phyloP scores from a whole-genome alignment of 1,284 basidiomycete genomes.

The Ceratobasidium papillatum region DNA sequence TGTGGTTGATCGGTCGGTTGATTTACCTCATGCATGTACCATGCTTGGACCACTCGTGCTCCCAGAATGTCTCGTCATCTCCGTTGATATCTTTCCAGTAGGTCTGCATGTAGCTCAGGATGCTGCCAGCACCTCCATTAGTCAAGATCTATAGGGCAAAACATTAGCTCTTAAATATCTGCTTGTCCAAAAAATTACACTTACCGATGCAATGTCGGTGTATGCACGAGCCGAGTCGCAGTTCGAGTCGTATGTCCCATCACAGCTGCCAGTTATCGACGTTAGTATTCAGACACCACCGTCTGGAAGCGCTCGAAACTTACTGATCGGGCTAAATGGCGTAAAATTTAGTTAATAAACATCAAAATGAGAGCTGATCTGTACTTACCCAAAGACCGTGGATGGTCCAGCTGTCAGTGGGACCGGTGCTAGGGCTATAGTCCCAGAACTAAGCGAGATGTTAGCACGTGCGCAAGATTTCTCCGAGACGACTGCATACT shows the following conservation, averaged over 20 bases:
- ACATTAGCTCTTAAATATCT: not conserved
- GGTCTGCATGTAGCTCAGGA: slow-evolving; percentile 72
- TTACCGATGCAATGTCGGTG: slow-evolving; percentile 63
- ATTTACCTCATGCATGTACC: slow-evolving; percentile 76
- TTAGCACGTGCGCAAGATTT: not conserved
- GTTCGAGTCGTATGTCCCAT: slow-evolving; percentile 66
- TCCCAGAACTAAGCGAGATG: slow-evolving; percentile 46
- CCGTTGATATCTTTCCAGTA: slow-evolving; percentile 74
- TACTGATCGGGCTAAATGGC: slow-evolving; percentile 37
- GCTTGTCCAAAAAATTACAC: slow-evolving; percentile 44
- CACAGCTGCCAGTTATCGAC: slow-evolving; percentile 63
- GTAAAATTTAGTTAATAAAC: not conserved
- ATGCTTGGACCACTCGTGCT: slow-evolving; percentile 55
- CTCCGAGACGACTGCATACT: not conserved
- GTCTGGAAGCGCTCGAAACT: not conserved
- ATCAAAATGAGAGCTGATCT: not conserved
- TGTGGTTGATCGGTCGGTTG: not conserved
- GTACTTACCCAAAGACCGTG: slow-evolving; percentile 46
- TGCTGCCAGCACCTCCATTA: slow-evolving; percentile 65
- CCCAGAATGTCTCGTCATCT: slow-evolving; percentile 71
- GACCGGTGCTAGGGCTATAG: slow-evolving; percentile 46
- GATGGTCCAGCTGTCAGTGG: slow-evolving; percentile 45
- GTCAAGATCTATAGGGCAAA: slow-evolving; percentile 62
- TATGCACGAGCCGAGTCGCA: slow-evolving; percentile 74
- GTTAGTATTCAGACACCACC: not conserved